These are phyloP conservation scores for Rubia tinctorum DNA, from an alignment of 305 asterid species.

Conservation along the genomic window DNA sequence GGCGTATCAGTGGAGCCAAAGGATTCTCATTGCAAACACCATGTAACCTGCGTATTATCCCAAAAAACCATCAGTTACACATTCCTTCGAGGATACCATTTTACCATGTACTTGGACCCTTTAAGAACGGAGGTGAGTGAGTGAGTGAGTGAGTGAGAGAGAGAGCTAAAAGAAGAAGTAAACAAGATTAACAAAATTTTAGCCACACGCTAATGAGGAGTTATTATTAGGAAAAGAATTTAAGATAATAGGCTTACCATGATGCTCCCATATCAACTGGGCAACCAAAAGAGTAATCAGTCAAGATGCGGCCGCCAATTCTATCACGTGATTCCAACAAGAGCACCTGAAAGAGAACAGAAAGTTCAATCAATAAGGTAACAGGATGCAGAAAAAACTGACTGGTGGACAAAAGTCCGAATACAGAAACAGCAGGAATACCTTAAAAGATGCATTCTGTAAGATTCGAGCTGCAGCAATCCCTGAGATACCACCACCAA, in stretches of 20 bases:
- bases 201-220: not conserved
- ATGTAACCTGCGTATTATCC: constrained; percentile 62
- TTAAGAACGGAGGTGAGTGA: too few relatives aligned
- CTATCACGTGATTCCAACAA: constrained; percentile 91
- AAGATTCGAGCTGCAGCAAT: constrained; percentile 87
- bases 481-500: constrained; percentile 99
- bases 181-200: not conserved
- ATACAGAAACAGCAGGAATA: constrained; percentile 10
- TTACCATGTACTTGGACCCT: too few relatives aligned
- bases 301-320: constrained; percentile 92
- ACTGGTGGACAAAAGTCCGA: not conserved
- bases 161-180: not conserved
- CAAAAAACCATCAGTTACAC: constrained; percentile 5
- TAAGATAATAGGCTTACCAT: constrained; percentile 43
- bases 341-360: constrained; percentile 48
- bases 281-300: constrained; percentile 94
- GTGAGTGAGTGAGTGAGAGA: too few relatives aligned
- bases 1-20: constrained; percentile 85
- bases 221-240: too few relatives aligned
- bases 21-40: constrained; percentile 99
- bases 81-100: not conserved
- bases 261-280: constrained; percentile 99
- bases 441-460: constrained; percentile 87
- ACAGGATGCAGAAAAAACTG: not conserved
- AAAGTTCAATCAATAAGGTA: not conserved